Evolutionary conservation across 371 early-diverging fungal species (phyloP), one percentile per base, ranked within the genome.

Genomic region (Mucor plumbeus): DNA sequence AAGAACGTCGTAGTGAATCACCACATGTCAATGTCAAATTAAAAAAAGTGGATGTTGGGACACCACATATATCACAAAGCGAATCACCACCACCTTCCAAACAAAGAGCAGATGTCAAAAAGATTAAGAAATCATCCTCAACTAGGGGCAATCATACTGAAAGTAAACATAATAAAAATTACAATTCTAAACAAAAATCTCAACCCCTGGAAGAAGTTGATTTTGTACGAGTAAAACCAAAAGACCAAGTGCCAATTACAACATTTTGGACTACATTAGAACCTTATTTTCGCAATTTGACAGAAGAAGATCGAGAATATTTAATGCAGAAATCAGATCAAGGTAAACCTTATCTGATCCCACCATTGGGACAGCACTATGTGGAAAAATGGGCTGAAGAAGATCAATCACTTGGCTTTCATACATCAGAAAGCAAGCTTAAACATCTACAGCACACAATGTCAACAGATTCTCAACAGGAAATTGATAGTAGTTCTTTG

Each of bases 211-310:
- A 78, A 19, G 80, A 82, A 5, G 50, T 75, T 15, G 83, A 83
- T 33, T 75, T 80, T 56, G 67, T 79, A 7, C 70, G 83, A 21
- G 79, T 80, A 33, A 83, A 83, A 65, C 74, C 79, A 1, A 75
- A 77, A 59, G 75, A 92, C 68, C 96, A 95, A 74, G 87, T 95
- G 13, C 92, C 93, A 6, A 88, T 94, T 35, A 77, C 85, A 15
- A 88, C 89, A 5, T 97, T 93, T 70, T 94, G 93, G 92, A 66
- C 83, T 7, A 90, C 91, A 10, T 76, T 91, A 61, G 97, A 97
- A 35, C 93, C 94, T 60, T 95, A 90, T 72, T 93, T 95, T 68
- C 80, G 94, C 5, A 83, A 83, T 26, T 73, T 96, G 41, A 84
- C 87, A 11, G 95, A 95, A 62, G 91, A 91, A 7, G 97, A 97